Evolutionary conservation across 768 basidiomycete genomes (phyloP).

Genomic region (Candolleomyces aberdarensis): DNA sequence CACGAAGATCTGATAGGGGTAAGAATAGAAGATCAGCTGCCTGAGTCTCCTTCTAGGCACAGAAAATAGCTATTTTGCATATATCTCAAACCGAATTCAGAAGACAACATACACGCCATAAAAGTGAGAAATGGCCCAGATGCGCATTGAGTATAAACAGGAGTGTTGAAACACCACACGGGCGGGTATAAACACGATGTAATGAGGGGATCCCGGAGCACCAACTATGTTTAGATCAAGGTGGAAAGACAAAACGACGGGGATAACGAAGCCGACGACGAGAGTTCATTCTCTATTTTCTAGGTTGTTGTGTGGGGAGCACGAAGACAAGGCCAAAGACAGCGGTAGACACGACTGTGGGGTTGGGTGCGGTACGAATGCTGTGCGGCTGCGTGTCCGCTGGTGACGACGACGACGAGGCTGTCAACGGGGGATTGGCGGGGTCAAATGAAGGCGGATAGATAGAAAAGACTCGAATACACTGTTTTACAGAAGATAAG

Average conservation of each 20-base stretch:
- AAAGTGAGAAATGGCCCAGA: background rate
- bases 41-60: background rate
- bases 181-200: background rate
- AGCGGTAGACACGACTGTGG: constrained; percentile 16
- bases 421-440: constrained; percentile 13
- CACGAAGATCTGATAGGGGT: background rate
- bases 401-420: constrained; percentile 20
- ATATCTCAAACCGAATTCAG: background rate
- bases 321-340: background rate
- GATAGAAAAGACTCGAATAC: constrained; percentile 14
- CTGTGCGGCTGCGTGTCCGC: background rate
- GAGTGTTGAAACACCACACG: background rate
- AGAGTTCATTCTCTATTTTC: background rate
- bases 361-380: constrained; percentile 15
- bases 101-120: background rate
- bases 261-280: background rate
- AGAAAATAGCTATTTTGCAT: background rate
- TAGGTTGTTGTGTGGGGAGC: background rate
- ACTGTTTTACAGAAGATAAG: constrained; percentile 31
- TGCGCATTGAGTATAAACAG: background rate
- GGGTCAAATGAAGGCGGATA: constrained; percentile 25
- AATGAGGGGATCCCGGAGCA: background rate
- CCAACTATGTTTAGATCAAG: background rate
- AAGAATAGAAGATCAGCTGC: background rate
- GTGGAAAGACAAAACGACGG: background rate